phyloP scores from a whole-genome alignment of 352 stramenopile genomes.

The Globisporangium nunn region DNA sequence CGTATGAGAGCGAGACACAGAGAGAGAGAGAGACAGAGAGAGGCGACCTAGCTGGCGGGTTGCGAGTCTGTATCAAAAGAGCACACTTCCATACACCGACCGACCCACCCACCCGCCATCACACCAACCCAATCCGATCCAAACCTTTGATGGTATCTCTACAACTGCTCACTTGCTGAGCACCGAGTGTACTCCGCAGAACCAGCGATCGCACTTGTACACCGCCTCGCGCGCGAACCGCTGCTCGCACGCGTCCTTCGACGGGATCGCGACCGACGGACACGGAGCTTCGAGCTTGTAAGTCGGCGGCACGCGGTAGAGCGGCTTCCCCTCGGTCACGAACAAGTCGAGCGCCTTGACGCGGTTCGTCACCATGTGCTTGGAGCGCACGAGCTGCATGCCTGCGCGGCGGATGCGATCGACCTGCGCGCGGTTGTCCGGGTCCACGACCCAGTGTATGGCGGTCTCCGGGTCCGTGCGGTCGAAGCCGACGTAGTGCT shows the following conservation, averaged over 20 bases:
- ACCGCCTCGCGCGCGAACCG: constrained; percentile 43
- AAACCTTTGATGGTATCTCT: no score
- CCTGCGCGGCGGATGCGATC: constrained; percentile 50
- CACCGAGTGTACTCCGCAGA: constrained; percentile 47
- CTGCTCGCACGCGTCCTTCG: constrained; percentile 31
- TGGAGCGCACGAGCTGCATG: constrained; percentile 47
- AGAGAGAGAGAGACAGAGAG: no score
- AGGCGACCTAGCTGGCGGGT: no score
- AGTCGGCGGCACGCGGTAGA: constrained; percentile 37
- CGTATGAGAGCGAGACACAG: no score
- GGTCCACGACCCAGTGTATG: constrained; percentile 46
- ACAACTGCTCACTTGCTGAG: not conserved
- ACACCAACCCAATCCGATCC: no score
- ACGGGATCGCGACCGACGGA: constrained; percentile 44
- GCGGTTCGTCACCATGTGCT: constrained; percentile 55
- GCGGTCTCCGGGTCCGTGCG: constrained; percentile 34
- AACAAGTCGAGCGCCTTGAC: constrained; percentile 54
- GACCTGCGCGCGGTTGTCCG: constrained; percentile 38
- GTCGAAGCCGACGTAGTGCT: constrained; percentile 66
- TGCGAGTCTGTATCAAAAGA: no score
- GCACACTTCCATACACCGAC: no score
- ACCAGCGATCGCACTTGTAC: constrained; percentile 74
- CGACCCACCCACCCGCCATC: no score
- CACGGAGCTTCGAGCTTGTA: constrained; percentile 32
- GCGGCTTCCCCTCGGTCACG: constrained; percentile 33